Evolutionary conservation across 495 filamentous ascomycete species (phyloP).

Genomic region (Trichoderma reesei): DNA sequence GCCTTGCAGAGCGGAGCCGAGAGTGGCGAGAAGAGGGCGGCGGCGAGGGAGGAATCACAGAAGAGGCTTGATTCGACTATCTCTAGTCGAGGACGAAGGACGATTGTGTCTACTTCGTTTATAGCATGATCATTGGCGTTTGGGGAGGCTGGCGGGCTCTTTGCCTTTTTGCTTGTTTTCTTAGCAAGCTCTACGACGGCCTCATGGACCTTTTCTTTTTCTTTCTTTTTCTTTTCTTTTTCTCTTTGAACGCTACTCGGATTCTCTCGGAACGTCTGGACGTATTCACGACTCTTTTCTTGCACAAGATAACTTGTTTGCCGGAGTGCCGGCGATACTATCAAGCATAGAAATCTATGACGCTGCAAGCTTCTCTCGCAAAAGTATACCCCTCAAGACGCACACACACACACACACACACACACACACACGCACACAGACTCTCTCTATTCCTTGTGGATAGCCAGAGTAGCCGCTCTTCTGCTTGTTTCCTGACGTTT

Average conservation of each 20-base stretch:
- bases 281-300: slow-evolving; percentile 1
- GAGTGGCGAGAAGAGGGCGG: slow-evolving; percentile 83
- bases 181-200: not conserved
- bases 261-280: not conserved
- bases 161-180: not conserved
- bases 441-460: not conserved
- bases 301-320: not conserved
- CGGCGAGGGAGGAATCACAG: slow-evolving; percentile 63
- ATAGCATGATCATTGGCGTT: slow-evolving; percentile 9
- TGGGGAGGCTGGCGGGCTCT: not conserved
- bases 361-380: not conserved
- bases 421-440: no score
- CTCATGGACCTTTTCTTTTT: not conserved
- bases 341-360: not conserved
- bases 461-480: not conserved
- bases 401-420: not conserved
- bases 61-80: slow-evolving; percentile 48
- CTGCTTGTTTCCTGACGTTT: not conserved
- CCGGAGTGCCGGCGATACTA: not conserved
- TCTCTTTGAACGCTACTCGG: not conserved
- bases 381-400: slow-evolving; percentile 6
- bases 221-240: not conserved
- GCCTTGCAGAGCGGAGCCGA: slow-evolving; percentile 64
- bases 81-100: not conserved
- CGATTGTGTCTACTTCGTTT: not conserved